Evolutionary conservation across 495 filamentous ascomycete genomes (phyloP), one percentile per base, ranked within the genome.

Genomic region (Lasiosphaeria ovina): DNA sequence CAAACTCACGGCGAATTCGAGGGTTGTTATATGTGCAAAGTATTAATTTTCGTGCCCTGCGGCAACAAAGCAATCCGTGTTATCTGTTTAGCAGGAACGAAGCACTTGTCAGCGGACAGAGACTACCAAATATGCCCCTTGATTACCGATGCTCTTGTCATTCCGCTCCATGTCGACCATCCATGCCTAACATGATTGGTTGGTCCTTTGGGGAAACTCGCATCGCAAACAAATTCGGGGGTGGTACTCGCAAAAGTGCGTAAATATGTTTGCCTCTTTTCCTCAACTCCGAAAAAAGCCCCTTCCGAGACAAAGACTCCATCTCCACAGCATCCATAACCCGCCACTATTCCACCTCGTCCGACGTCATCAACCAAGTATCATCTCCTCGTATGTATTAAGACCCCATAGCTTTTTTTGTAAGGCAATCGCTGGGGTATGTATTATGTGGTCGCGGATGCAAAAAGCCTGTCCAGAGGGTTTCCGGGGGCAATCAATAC

Each of bases 391-490:
- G 57, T 47, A 47, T 65, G 60, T 59, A 67, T 65, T 64, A 59
- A 59, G 34, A 34, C 59, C 59, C 64, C 59, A 34, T 24, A 24
- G 24, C 24, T 24, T 24, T 24, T 49, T 16, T 42, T 58, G 14
- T 44, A 35, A 61, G 54, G 50, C 45, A 58, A 57, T 34, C 52
- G 61, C 54, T 54, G 60, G 57, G 63, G 48, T 66, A 61, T 64
- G 63, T 66, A 64, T 56, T 58, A 47, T 58, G 55, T 61, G 58
- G 59, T 58, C 54, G 57, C 61, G 57, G 52, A 58, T 57, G 55
- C 33, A 59, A 66, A 61, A 65, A 60, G 52, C 63, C 60, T 64
- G 63, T 67, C 66, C 65, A 68, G 68, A 70, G 63, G 58, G 50
- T 60, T 59, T 35, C 38, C 60, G 62, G 48, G 59, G 61, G 38